These are phyloP conservation scores for Cyberlindnera nakhonratchasimensis DNA, from an alignment of 805 yeast genomes.

Conservation along the genomic window DNA sequence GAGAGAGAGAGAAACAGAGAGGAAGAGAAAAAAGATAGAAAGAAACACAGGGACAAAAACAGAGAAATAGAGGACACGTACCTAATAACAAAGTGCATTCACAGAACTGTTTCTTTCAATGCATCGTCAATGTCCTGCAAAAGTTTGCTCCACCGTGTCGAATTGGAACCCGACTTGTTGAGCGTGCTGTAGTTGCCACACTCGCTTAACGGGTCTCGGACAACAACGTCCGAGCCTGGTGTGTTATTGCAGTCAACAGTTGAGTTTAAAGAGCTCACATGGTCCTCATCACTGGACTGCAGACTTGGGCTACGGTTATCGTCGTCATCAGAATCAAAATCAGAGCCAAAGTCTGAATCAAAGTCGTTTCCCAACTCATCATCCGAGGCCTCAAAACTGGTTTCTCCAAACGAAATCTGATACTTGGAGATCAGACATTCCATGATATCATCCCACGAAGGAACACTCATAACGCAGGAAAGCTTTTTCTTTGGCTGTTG, in stretches of 20 bases:
- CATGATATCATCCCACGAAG: slow-evolving; percentile 28
- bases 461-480: slow-evolving; percentile 5
- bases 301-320: background rate
- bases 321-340: slow-evolving; percentile 17
- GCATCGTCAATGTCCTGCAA: slow-evolving; percentile 26
- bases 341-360: slow-evolving; percentile 17
- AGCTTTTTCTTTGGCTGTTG: background rate
- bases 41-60: too few relatives aligned
- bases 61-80: too few relatives aligned
- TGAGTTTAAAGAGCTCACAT: slow-evolving; percentile 5
- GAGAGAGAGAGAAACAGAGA: too few relatives aligned
- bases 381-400: slow-evolving; percentile 1
- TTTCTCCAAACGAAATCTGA: slow-evolving; percentile 14
- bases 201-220: background rate
- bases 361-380: slow-evolving; percentile 21
- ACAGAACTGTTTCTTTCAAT: slow-evolving; percentile 18
- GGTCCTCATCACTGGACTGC: slow-evolving; percentile 4
- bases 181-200: background rate
- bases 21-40: too few relatives aligned
- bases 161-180: background rate
- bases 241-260: background rate
- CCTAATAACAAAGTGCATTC: too few relatives aligned
- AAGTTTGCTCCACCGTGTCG: slow-evolving; percentile 22
- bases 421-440: slow-evolving; percentile 21
- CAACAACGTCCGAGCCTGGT: background rate